Percentiles rank a stretch among this genome's conserved stretches.
phyloP scores from a whole-genome alignment of 129 eudicot species.

The Pseudognaphalium luteoalbum region DNA sequence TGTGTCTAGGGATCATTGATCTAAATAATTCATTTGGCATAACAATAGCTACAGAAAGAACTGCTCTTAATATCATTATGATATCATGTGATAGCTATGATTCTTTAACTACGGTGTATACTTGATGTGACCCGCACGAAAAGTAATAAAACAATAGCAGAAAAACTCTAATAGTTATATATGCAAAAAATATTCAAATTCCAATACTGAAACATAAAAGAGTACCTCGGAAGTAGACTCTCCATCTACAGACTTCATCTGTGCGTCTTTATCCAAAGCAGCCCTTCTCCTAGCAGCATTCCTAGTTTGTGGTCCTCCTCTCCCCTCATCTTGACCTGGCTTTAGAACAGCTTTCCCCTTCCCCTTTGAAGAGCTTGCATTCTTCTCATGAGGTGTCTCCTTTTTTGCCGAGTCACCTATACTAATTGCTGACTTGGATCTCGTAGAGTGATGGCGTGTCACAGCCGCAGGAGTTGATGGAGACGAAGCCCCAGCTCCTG shows the following conservation, averaged over 20 bases:
- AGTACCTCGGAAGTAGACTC: constrained; percentile 96
- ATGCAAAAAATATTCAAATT: neutral
- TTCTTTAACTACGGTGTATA: too few relatives aligned
- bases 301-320: constrained; percentile 82
- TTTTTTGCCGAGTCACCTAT: constrained; percentile 60
- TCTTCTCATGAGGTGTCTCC: constrained; percentile 62
- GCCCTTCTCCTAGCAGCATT: constrained; percentile 87
- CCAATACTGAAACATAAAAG: neutral
- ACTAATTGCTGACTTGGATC: constrained; percentile 70
- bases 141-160: neutral
- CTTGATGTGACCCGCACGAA: neutral
- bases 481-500: constrained; percentile 70
- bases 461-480: constrained; percentile 64
- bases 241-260: constrained; percentile 66
- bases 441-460: constrained; percentile 65
- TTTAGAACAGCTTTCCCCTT: constrained; percentile 88
- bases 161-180: neutral
- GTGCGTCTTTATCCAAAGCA: constrained; percentile 69
- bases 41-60: neutral
- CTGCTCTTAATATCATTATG: neutral
- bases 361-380: constrained; percentile 68
- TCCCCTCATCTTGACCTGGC: constrained; percentile 63
- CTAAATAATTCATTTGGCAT: neutral
- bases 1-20: neutral
- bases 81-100: neutral